phyloP scores from a whole-genome alignment of 768 basidiomycete genomes.

The Lentinula boryana region DNA sequence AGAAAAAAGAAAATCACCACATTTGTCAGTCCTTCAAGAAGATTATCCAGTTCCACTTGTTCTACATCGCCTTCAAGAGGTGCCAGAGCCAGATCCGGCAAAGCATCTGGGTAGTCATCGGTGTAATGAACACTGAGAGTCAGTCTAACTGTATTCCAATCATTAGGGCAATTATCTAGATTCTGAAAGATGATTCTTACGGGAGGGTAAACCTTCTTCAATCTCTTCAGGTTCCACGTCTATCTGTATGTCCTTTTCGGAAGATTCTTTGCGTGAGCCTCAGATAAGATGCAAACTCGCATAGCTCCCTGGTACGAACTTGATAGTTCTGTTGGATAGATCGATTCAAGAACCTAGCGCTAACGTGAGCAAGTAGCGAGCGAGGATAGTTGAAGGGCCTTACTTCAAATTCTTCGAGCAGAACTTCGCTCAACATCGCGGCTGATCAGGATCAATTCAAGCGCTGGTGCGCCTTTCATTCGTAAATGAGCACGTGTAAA shows the following conservation, averaged over 20 bases:
- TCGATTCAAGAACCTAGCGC: slow-evolving; percentile 82
- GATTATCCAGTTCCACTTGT: slow-evolving; percentile 45
- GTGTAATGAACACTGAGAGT: slow-evolving; percentile 72
- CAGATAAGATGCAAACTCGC: slow-evolving; percentile 30
- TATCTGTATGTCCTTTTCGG: slow-evolving; percentile 77
- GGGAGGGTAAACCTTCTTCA: slow-evolving; percentile 51
- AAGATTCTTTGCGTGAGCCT: slow-evolving; percentile 67
- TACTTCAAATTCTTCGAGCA: slow-evolving; percentile 92
- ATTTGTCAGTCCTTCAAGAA: slow-evolving; percentile 51
- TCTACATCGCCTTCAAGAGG: slow-evolving; percentile 52
- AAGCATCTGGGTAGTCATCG: slow-evolving; percentile 75
- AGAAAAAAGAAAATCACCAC: slow-evolving; percentile 37
- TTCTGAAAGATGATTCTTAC: slow-evolving; percentile 30
- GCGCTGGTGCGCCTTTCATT: neutral
- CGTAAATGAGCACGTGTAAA: neutral
- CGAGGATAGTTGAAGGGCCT: slow-evolving; percentile 9
- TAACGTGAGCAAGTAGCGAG: neutral
- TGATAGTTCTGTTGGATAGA: slow-evolving; percentile 90
- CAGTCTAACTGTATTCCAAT: slow-evolving; percentile 55
- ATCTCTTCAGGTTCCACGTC: slow-evolving; percentile 83
- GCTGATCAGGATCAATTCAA: neutral
- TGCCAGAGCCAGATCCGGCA: slow-evolving; percentile 70
- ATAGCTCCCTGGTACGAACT: slow-evolving; percentile 56
- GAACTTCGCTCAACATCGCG: slow-evolving; percentile 59
- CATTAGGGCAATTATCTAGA: slow-evolving; percentile 8